These are phyloP conservation scores for Russula foetens DNA, from an alignment of 768 basidiomycete genomes.

Conservation along the genomic window DNA sequence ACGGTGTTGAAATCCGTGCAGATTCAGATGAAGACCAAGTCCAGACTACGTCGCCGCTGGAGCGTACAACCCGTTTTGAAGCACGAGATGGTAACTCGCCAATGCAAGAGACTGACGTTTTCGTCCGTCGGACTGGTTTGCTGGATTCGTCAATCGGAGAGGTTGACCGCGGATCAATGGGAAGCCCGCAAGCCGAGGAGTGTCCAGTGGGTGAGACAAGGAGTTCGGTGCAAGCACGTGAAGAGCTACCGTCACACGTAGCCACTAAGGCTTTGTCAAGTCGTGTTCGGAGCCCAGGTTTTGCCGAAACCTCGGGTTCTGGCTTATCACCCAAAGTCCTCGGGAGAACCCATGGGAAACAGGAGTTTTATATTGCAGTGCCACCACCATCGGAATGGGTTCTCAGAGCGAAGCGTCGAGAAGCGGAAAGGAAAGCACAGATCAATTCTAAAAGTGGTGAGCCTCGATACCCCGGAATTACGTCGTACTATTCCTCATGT, in stretches of 20 bases:
- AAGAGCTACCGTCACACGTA: background rate
- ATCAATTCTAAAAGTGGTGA: background rate
- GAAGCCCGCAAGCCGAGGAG: background rate
- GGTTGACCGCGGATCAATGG: background rate
- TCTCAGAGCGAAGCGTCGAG: constrained; percentile 5
- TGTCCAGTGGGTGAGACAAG: background rate
- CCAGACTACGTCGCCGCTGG: background rate
- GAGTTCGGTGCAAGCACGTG: background rate
- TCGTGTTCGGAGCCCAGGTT: background rate
- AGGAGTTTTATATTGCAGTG: constrained; percentile 6
- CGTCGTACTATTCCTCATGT: background rate
- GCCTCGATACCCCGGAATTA: background rate
- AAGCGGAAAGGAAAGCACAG: background rate
- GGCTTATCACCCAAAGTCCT: background rate
- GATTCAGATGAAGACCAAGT: background rate
- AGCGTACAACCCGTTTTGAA: background rate
- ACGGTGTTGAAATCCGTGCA: background rate
- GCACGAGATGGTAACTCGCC: background rate
- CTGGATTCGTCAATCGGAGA: background rate
- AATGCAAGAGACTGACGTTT: background rate
- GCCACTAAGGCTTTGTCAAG: background rate
- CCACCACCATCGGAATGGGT: constrained; percentile 11
- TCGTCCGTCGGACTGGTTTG: constrained; percentile 1
- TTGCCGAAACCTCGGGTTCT: background rate
- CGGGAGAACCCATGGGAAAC: background rate